phyloP scores from a whole-genome alignment of 2,329 filamentous ascomycete species.

The Hymenoscyphus scutula region DNA sequence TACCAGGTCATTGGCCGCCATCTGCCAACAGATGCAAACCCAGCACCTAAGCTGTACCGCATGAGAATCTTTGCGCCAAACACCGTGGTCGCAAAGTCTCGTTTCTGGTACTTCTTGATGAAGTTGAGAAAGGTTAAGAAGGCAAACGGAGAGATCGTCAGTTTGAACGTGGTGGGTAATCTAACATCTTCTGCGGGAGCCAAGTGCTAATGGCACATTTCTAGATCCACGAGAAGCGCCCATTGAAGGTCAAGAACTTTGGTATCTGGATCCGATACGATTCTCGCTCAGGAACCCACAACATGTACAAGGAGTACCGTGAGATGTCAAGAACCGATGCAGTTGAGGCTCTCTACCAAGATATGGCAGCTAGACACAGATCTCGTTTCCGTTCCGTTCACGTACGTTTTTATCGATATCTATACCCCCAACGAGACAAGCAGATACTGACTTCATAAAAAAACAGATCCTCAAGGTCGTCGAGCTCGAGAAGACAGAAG shows the following conservation, averaged over 20 bases:
- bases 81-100: constrained; percentile 96
- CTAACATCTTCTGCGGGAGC: constrained; percentile 8
- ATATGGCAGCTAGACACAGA: constrained; percentile 99
- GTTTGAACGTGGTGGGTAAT: constrained; percentile 82
- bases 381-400: constrained; percentile 97
- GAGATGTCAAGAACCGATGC: constrained; percentile 96
- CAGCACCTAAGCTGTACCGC: constrained; percentile 97
- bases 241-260: constrained; percentile 99
- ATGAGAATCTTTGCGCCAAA: constrained; percentile 99
- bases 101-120: constrained; percentile 99
- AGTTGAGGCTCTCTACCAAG: constrained; percentile 96
- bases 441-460: constrained; percentile 14
- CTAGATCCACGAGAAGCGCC: constrained; percentile 97
- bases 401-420: constrained; percentile 58
- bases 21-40: constrained; percentile 95
- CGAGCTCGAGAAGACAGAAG: constrained; percentile 91
- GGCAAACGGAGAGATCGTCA: constrained; percentile 98
- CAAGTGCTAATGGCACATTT: constrained; percentile 19
- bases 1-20: constrained; percentile 99
- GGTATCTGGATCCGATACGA: constrained; percentile 99
- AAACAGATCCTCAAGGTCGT: constrained; percentile 93
- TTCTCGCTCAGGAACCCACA: constrained; percentile 99
- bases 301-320: constrained; percentile 99
- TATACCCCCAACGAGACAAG: neutral
- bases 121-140: constrained; percentile 99